These are phyloP conservation scores for Solanum infundibuliforme DNA, from an alignment of 257 asterid genomes.

Conservation along the genomic window DNA sequence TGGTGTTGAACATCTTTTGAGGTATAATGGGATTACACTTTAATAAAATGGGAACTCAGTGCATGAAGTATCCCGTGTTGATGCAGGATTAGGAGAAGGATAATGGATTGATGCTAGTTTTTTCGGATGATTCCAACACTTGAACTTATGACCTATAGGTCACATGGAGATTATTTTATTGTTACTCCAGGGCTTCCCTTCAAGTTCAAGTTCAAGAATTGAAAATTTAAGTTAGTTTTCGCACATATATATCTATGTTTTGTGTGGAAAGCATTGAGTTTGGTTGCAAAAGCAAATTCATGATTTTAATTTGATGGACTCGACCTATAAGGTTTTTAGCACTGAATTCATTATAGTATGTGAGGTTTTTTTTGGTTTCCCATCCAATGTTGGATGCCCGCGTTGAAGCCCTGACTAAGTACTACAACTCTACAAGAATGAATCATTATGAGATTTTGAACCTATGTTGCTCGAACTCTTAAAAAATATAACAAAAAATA, in stretches of 20 bases:
- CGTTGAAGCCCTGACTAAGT: too few species aligned
- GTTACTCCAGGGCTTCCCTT: too few species aligned
- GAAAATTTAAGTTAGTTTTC: too few species aligned
- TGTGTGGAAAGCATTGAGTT: background rate
- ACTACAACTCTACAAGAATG: too few species aligned
- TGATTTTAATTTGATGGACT: background rate
- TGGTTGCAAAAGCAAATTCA: background rate
- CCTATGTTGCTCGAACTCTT: background rate
- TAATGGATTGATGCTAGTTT: background rate
- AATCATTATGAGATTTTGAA: too few species aligned
- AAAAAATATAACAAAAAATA: too few species aligned
- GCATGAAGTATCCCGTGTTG: too few species aligned
- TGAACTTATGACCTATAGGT: background rate
- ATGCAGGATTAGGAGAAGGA: background rate
- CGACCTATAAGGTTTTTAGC: background rate
- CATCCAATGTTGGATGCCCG: too few species aligned
- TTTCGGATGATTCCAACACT: background rate
- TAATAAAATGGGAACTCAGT: rapidly evolving
- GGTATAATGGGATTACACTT: background rate
- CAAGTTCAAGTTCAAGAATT: background rate
- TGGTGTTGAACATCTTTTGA: background rate
- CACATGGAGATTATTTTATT: background rate
- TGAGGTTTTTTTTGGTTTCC: too few species aligned
- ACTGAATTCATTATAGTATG: background rate
- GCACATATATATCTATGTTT: too few species aligned